Evolutionary conservation across 2,329 filamentous ascomycete genomes (phyloP).

Genomic region (Aspergillus uvarum): DNA sequence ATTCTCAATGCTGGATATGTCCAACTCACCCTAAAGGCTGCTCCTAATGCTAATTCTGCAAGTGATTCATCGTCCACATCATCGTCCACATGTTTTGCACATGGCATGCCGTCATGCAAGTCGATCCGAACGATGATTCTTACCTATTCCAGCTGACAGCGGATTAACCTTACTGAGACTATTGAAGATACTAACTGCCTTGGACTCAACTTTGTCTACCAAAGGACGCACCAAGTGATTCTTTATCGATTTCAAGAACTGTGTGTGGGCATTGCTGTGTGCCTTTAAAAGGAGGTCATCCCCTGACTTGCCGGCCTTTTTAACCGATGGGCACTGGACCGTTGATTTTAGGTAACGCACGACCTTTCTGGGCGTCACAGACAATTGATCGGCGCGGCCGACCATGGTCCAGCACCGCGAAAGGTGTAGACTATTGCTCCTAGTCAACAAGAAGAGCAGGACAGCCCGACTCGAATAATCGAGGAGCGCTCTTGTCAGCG

Average conservation of each 20-base stretch:
- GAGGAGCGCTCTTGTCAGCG: not conserved
- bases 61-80: not conserved
- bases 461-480: not conserved
- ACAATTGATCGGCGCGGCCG: constrained; percentile 1
- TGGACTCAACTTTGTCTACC: not conserved
- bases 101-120: not conserved
- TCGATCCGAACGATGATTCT: not conserved
- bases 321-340: not conserved
- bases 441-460: not conserved
- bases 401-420: not conserved
- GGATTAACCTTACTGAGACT: not conserved
- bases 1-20: not conserved
- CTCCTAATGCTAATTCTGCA: not conserved
- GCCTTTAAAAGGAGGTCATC: not conserved
- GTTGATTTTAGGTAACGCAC: constrained; percentile 2
- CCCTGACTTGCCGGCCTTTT: not conserved
- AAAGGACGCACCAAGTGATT: not conserved
- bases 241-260: not conserved
- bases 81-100: not conserved
- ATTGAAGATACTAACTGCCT: not conserved
- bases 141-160: not conserved
- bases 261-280: not conserved
- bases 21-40: not conserved
- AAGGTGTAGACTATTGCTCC: not conserved
- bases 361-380: not conserved